phyloP scores from a whole-genome alignment of 495 filamentous ascomycete species.

The Sphaerosporella brunnea region DNA sequence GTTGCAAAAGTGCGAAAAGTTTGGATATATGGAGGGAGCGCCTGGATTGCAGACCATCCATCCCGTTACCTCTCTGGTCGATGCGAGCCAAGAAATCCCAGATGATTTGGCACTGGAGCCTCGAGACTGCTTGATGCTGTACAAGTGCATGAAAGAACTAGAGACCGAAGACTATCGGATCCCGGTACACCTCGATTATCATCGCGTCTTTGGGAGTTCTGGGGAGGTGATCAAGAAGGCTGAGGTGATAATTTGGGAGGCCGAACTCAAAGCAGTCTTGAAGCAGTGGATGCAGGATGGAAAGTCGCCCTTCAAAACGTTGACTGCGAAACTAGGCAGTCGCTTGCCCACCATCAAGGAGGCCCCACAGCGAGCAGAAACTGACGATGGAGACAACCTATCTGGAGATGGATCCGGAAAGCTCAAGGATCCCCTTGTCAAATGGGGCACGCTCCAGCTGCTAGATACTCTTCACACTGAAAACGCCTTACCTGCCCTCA shows the following conservation, averaged over 20 bases:
- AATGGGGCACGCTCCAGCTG: constrained; percentile 43
- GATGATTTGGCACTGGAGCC: constrained; percentile 52
- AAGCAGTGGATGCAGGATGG: constrained; percentile 40
- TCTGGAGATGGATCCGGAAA: no score
- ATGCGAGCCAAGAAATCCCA: constrained; percentile 40
- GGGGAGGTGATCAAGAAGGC: constrained; percentile 36
- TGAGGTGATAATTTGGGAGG: constrained; percentile 50
- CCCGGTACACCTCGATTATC: constrained; percentile 32
- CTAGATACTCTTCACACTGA: constrained; percentile 42
- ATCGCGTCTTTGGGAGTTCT: constrained; percentile 26
- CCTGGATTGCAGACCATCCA: constrained; percentile 33
- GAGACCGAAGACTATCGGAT: constrained; percentile 34
- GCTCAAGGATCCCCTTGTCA: no score
- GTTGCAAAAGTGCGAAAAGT: constrained; percentile 29
- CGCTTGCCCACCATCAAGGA: no score
- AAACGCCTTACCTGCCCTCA: constrained; percentile 50
- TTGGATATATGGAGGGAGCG: constrained; percentile 26
- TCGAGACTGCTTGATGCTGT: constrained; percentile 49
- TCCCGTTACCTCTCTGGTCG: constrained; percentile 44
- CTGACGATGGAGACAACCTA: constrained; percentile 9
- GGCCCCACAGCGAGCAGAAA: background rate
- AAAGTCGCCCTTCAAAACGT: constrained; percentile 44
- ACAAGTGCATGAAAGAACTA: constrained; percentile 39
- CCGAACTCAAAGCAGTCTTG: constrained; percentile 40
- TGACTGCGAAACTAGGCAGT: no score